A percentile compares a stretch with the other conserved stretches of the same genome.
Evolutionary conservation across 805 yeast species (phyloP).

Genomic region (Vanderwaltozyma tropicalis): DNA sequence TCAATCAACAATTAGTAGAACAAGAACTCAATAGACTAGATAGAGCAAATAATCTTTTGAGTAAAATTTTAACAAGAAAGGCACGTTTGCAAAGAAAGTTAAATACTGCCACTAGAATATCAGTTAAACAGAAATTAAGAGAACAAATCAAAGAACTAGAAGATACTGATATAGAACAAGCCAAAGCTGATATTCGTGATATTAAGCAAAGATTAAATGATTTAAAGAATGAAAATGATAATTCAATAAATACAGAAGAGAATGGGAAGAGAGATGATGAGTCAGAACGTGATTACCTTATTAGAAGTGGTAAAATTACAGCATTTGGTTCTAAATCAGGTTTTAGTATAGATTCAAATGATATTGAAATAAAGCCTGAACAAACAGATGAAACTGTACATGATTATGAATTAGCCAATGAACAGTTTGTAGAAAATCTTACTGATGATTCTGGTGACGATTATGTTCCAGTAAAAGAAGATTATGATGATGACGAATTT

Average conservation of each 20-base stretch:
- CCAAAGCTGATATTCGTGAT: constrained; percentile 54
- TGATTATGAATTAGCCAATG: constrained; percentile 10
- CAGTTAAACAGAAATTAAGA: constrained; percentile 45
- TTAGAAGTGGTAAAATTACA: constrained; percentile 85
- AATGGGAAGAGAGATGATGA: constrained; percentile 55
- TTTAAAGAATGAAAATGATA: constrained; percentile 9
- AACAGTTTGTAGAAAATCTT: constrained; percentile 16
- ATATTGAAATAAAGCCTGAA: constrained; percentile 22
- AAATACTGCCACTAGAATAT: constrained; percentile 49
- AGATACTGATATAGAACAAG: constrained; percentile 40
- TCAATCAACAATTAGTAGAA: constrained; percentile 55
- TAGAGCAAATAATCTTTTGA: constrained; percentile 45
- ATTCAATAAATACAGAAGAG: constrained; percentile 12
- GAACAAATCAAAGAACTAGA: constrained; percentile 45
- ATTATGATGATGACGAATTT: constrained; percentile 3
- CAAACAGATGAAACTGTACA: constrained; percentile 3
- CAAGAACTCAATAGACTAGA: constrained; percentile 67
- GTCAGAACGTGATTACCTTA: constrained; percentile 63
- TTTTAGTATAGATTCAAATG: constrained; percentile 29
- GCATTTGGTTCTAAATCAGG: constrained; percentile 73
- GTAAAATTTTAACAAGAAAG: constrained; percentile 36
- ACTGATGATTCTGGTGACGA: constrained; percentile 12
- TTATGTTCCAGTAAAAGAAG: constrained; percentile 16
- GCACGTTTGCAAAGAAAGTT: constrained; percentile 39
- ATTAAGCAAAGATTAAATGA: constrained; percentile 39